These are phyloP conservation scores for Nymphaea thermarum DNA, from an alignment of 164 flowering plant species.

Conservation along the genomic window DNA sequence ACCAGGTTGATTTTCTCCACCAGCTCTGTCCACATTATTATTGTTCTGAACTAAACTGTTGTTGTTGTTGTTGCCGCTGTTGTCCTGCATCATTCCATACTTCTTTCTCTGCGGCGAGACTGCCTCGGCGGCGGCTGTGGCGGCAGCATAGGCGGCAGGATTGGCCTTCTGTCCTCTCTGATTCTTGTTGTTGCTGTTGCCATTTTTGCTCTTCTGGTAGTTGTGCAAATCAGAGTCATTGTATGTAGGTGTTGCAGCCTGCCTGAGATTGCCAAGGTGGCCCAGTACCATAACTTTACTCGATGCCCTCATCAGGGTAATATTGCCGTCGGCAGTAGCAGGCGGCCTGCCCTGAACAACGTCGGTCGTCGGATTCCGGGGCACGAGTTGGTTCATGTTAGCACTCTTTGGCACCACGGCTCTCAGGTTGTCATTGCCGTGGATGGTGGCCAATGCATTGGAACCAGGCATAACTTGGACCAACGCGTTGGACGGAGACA, in stretches of 20 bases:
- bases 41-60: background rate
- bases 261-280: slow-evolving; percentile 68
- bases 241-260: slow-evolving; percentile 4
- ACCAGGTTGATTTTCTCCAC: background rate
- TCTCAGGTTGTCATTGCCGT: background rate
- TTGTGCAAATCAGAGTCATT: background rate
- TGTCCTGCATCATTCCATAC: background rate
- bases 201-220: background rate
- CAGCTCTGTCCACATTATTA: background rate
- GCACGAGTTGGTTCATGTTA: background rate
- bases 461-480: background rate
- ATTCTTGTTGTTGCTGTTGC: background rate
- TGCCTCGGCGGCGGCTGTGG: background rate
- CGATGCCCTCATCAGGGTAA: slow-evolving; percentile 47
- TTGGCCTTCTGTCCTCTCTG: background rate
- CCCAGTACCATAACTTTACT: slow-evolving; percentile 71
- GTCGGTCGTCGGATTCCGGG: background rate
- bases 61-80: background rate
- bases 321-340: slow-evolving; percentile 12
- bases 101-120: background rate
- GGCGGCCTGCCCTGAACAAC: background rate
- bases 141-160: background rate
- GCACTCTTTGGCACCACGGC: background rate
- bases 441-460: background rate
- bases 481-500: background rate